A percentile compares a stretch with the other conserved stretches of the same genome.
These are phyloP conservation scores for Entomophthora muscae DNA, from an alignment of 371 early-diverging fungal species.

Conservation along the genomic window DNA sequence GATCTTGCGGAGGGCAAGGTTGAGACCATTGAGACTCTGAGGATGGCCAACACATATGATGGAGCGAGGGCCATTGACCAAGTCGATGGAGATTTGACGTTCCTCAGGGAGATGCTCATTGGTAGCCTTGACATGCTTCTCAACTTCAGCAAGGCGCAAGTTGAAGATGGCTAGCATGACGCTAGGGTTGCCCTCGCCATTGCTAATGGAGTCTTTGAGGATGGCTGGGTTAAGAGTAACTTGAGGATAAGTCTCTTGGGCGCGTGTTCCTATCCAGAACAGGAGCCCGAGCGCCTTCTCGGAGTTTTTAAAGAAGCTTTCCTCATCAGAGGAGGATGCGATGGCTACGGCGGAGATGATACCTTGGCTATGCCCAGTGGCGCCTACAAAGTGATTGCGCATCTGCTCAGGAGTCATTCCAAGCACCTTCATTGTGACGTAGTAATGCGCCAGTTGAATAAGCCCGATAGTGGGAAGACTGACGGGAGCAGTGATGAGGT, in stretches of 20 bases:
- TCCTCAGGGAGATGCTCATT: conserved; percentile 59
- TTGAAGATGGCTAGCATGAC: conserved; percentile 80
- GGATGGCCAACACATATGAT: conserved; percentile 73
- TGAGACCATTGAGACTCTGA: conserved; percentile 76
- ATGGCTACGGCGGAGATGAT: conserved; percentile 78
- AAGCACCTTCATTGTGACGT: conserved; percentile 47
- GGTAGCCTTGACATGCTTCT: conserved; percentile 73
- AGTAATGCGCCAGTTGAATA: conserved; percentile 68
- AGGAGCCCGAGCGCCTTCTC: conserved; percentile 75
- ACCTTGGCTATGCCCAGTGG: too few species aligned
- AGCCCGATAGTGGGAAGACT: conserved; percentile 83
- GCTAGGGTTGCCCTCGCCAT: conserved; percentile 80
- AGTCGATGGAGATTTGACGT: conserved; percentile 54
- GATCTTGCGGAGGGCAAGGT: conserved; percentile 66
- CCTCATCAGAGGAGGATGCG: conserved; percentile 60
- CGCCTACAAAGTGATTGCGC: conserved; percentile 35
- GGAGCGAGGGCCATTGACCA: too few species aligned
- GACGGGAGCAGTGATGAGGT: conserved; percentile 71
- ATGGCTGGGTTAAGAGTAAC: conserved; percentile 81
- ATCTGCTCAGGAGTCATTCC: conserved; percentile 24
- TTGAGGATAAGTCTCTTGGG: conserved; percentile 70
- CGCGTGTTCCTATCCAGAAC: conserved; percentile 79
- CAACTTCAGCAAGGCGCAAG: conserved; percentile 50
- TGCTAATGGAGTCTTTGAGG: too few species aligned
- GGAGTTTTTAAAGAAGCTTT: conserved; percentile 60